These are phyloP conservation scores for Yamadazyma songkhlaensis DNA, from an alignment of 1,139 yeast species.

Conservation along the genomic window DNA sequence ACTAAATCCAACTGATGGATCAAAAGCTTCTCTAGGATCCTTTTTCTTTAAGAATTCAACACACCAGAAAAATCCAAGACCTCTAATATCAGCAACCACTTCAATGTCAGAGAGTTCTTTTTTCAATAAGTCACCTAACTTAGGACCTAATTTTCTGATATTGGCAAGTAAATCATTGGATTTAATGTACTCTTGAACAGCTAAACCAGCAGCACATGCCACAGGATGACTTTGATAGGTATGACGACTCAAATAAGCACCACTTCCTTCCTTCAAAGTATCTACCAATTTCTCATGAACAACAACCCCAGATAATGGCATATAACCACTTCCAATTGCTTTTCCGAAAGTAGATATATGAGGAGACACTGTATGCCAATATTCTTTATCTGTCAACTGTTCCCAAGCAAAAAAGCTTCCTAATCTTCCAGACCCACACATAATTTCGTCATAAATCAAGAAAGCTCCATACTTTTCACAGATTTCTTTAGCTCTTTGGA, in stretches of 20 bases:
- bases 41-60: slow-evolving; percentile 52
- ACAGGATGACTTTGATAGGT: slow-evolving; percentile 58
- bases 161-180: slow-evolving; percentile 42
- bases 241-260: slow-evolving; percentile 48
- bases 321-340: slow-evolving; percentile 60
- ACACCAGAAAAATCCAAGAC: slow-evolving; percentile 58
- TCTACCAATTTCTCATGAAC: slow-evolving; percentile 46
- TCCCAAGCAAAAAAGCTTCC: slow-evolving; percentile 47
- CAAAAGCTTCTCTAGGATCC: slow-evolving; percentile 45
- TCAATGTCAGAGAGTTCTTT: slow-evolving; percentile 24
- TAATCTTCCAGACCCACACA: slow-evolving; percentile 59
- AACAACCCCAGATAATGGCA: slow-evolving; percentile 57
- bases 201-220: slow-evolving; percentile 55
- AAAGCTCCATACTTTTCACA: slow-evolving; percentile 56
- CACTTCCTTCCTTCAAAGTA: slow-evolving; percentile 42
- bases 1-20: slow-evolving; percentile 27
- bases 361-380: slow-evolving; percentile 41
- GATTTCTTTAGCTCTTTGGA: slow-evolving; percentile 48
- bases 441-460: slow-evolving; percentile 57
- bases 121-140: slow-evolving; percentile 40
- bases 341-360: slow-evolving; percentile 62
- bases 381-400: slow-evolving; percentile 16
- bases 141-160: slow-evolving; percentile 43
- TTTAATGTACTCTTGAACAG: slow-evolving; percentile 50
- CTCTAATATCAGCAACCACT: slow-evolving; percentile 55